These are phyloP conservation scores for Gentiana macrophylla DNA, from an alignment of 257 asterid genomes.

Conservation along the genomic window DNA sequence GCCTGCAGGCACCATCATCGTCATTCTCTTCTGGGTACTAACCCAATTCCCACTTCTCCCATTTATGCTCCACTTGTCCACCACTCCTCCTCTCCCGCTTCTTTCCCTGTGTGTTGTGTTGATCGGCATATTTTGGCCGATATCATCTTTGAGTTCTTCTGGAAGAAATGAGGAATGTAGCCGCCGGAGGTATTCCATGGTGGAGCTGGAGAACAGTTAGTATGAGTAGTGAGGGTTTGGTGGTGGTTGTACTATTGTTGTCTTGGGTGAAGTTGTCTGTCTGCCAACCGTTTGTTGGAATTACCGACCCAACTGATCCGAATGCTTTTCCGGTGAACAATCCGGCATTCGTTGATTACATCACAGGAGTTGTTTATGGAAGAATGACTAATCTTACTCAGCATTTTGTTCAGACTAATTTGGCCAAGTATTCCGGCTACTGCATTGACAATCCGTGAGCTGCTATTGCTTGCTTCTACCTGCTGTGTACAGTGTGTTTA, in stretches of 20 bases:
- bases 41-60: too few relatives aligned
- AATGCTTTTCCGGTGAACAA: constrained; percentile 11
- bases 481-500: background rate
- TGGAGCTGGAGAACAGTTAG: background rate
- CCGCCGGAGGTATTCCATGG: background rate
- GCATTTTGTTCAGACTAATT: constrained; percentile 25
- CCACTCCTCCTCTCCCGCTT: too few relatives aligned
- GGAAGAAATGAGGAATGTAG: too few relatives aligned
- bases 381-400: constrained; percentile 47
- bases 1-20: too few relatives aligned
- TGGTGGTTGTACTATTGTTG: constrained; percentile 11
- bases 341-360: constrained; percentile 19
- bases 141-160: too few relatives aligned
- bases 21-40: too few relatives aligned
- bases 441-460: constrained; percentile 57
- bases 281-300: constrained; percentile 26
- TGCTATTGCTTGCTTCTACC: background rate
- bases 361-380: constrained; percentile 27
- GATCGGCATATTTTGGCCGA: too few relatives aligned
- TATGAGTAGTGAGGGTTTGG: constrained; percentile 2
- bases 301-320: background rate
- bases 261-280: constrained; percentile 27
- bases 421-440: constrained; percentile 44
- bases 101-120: too few relatives aligned
- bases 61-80: too few relatives aligned